Evolutionary conservation across 371 early-diverging fungal genomes (phyloP).

Genomic region (Umbelopsis sp.): DNA sequence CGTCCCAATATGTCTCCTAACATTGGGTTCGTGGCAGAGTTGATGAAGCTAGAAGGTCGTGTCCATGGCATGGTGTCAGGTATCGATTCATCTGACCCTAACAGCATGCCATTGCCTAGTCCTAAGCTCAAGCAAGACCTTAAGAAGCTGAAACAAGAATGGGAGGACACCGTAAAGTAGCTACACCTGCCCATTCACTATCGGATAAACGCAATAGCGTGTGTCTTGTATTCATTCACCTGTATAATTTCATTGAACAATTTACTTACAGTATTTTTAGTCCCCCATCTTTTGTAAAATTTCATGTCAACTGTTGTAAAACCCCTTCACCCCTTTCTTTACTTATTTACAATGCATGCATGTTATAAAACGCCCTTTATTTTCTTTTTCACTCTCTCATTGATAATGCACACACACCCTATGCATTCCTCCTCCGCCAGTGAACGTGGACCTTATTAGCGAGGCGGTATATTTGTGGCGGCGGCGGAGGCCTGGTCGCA

Average conservation of each 20-base stretch:
- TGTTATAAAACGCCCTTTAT: too few species aligned
- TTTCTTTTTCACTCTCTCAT: too few species aligned
- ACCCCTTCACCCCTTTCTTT: neutral
- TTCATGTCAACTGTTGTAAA: too few species aligned
- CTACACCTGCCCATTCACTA: neutral
- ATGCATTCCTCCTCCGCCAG: neutral
- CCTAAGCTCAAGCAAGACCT: slow-evolving; percentile 32
- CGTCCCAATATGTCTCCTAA: slow-evolving; percentile 83
- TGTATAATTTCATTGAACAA: slow-evolving; percentile 12
- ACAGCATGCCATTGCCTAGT: slow-evolving; percentile 30
- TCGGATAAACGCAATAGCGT: neutral
- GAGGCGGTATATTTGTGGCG: neutral
- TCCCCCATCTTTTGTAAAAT: too few species aligned
- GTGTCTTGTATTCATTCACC: slow-evolving; percentile 12
- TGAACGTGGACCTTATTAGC: neutral
- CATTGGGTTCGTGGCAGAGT: slow-evolving; percentile 81
- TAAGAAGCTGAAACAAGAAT: slow-evolving; percentile 30
- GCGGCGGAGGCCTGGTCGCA: neutral
- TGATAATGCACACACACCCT: too few species aligned
- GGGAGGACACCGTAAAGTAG: slow-evolving; percentile 23
- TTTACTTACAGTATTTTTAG: neutral
- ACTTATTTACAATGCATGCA: too few species aligned
- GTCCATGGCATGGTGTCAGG: slow-evolving; percentile 58
- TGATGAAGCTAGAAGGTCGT: slow-evolving; percentile 74
- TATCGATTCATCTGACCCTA: slow-evolving; percentile 50